A percentile compares a stretch with the other conserved stretches of the same genome.
These are phyloP conservation scores for Paulinella micropora DNA, from an alignment of 78 protist genomes.

Conservation along the genomic window DNA sequence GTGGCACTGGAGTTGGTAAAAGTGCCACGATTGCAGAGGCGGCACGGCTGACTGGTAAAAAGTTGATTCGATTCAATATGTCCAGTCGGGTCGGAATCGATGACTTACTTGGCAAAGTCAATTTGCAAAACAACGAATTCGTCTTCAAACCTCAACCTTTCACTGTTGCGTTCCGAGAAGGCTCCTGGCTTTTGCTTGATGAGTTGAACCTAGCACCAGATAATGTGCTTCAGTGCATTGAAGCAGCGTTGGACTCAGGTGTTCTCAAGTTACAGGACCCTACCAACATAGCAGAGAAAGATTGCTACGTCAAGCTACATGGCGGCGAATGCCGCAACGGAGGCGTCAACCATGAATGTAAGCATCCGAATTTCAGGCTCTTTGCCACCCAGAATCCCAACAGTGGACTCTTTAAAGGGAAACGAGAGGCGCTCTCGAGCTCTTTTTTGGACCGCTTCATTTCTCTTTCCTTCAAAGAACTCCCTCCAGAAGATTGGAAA, in stretches of 20 bases:
- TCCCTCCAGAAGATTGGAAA: background rate
- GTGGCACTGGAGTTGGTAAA: background rate
- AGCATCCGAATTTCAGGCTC: background rate
- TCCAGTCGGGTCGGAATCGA: background rate
- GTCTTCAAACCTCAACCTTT: background rate
- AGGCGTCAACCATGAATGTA: too few species aligned
- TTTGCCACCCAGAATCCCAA: constrained; percentile 17
- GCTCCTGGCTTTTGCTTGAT: background rate
- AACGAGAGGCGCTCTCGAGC: background rate
- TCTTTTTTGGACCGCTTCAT: background rate
- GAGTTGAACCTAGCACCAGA: background rate
- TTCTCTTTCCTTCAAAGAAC: background rate
- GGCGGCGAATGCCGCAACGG: too few species aligned
- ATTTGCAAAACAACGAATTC: background rate
- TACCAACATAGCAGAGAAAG: too few species aligned
- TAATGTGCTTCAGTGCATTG: background rate
- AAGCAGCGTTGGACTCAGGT: background rate
- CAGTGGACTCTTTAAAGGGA: background rate
- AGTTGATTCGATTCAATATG: background rate
- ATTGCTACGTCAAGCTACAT: background rate
- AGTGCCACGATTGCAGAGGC: background rate
- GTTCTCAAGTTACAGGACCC: too few species aligned
- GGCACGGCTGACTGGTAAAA: background rate
- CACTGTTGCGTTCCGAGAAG: background rate
- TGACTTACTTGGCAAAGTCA: background rate